Evolutionary conservation across 805 yeast genomes (phyloP).

Genomic region (Brettanomyces nanus): DNA sequence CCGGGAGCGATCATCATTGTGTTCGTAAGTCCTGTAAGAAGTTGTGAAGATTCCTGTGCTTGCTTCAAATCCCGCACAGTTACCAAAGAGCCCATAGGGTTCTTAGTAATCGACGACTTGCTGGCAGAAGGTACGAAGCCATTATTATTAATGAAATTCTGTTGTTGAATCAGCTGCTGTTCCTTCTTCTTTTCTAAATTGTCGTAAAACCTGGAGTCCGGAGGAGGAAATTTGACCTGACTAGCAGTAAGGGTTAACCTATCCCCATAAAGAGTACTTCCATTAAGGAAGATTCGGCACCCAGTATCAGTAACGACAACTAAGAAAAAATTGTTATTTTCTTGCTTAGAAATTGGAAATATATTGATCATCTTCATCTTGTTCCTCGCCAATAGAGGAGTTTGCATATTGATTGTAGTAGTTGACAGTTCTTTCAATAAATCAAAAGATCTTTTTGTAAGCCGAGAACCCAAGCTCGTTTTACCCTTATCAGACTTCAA

Average conservation of each 20-base stretch:
- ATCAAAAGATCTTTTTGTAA: conserved; percentile 35
- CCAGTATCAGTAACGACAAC: conserved; percentile 79
- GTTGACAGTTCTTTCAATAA: conserved; percentile 40
- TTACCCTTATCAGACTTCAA: conserved; percentile 35
- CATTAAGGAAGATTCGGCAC: conserved; percentile 63
- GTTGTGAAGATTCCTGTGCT: conserved; percentile 45
- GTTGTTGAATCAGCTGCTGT: conserved; percentile 30
- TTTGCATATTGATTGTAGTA: conserved; percentile 23
- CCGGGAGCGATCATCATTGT: conserved; percentile 74
- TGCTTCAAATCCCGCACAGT: conserved; percentile 34
- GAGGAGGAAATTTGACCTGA: conserved; percentile 39
- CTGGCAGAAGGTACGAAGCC: conserved; percentile 4
- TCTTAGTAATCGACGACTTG: conserved; percentile 18
- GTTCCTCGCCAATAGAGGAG: conserved; percentile 45
- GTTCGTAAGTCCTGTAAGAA: conserved; percentile 50
- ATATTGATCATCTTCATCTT: conserved; percentile 54
- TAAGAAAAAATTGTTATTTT: conserved; percentile 61
- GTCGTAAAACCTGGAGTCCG: conserved; percentile 24
- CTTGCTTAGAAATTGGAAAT: conserved; percentile 50
- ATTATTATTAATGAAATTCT: conserved; percentile 5
- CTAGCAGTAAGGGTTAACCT: conserved; percentile 28
- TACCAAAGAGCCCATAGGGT: conserved; percentile 18
- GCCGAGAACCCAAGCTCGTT: conserved; percentile 21
- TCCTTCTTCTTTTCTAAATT: conserved; percentile 27
- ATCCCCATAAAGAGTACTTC: conserved; percentile 31